These are phyloP conservation scores for Metarhizium humberi DNA, from an alignment of 2,329 filamentous ascomycete species.

Conservation along the genomic window DNA sequence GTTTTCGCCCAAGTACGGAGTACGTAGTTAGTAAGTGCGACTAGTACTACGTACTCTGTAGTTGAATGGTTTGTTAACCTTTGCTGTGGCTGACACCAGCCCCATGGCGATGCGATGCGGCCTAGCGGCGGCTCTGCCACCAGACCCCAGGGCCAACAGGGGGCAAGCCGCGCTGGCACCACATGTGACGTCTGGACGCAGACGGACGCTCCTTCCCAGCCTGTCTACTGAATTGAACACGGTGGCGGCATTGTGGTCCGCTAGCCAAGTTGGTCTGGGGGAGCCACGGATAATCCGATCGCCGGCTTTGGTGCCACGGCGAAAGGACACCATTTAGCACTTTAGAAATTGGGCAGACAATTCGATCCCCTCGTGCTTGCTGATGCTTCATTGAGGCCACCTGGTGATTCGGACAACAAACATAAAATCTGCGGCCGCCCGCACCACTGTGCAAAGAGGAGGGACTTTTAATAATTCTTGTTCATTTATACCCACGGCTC, in stretches of 20 bases:
- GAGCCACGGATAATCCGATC: slow-evolving; percentile 24
- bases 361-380: background rate
- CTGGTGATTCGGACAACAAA: background rate
- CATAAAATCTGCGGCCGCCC: background rate
- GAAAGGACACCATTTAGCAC: slow-evolving; percentile 4
- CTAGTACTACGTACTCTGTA: too few species aligned
- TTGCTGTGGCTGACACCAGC: too few species aligned
- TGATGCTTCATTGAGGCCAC: background rate
- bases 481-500: background rate
- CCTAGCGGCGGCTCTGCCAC: too few species aligned
- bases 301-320: slow-evolving; percentile 10
- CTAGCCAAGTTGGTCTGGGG: background rate
- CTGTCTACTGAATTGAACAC: slow-evolving; percentile 17
- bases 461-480: background rate
- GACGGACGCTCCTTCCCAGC: background rate
- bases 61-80: too few species aligned
- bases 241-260: slow-evolving; percentile 17
- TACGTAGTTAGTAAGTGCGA: too few species aligned
- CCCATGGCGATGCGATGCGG: too few species aligned
- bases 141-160: too few species aligned
- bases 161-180: too few species aligned
- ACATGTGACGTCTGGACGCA: background rate
- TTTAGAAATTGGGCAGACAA: background rate
- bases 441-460: background rate
- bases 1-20: too few species aligned